Conservation (phyloP, 805 yeast species). For the Cyberlindnera mrakii region DNA sequence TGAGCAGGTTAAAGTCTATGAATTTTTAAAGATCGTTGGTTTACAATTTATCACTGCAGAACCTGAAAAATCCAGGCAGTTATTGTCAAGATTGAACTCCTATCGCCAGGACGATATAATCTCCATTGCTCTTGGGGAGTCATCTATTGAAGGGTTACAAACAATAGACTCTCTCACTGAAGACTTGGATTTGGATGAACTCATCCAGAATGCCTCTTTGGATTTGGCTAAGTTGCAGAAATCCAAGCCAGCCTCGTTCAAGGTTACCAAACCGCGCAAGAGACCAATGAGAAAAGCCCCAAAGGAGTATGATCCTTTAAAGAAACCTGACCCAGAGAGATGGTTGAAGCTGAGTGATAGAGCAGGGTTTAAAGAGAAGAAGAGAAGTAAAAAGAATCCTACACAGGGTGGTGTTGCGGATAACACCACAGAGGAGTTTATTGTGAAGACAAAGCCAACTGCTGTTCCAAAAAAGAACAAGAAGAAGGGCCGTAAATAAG, state of each 20-base stretch:
- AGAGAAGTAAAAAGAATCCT: constrained; percentile 29
- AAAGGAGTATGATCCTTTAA: constrained; percentile 33
- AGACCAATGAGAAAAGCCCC: constrained; percentile 31
- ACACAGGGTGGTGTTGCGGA: constrained; percentile 61
- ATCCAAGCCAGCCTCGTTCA: constrained; percentile 7
- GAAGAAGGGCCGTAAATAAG: constrained; percentile 23
- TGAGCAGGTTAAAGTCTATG: constrained; percentile 16
- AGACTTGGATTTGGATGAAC: constrained; percentile 26
- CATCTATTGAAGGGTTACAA: constrained; percentile 16
- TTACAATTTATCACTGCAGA: constrained; percentile 28
- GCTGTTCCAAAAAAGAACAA: constrained; percentile 11
- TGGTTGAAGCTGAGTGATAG: constrained; percentile 91
- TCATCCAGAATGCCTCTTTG: constrained; percentile 22
- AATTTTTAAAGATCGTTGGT: constrained; percentile 28
- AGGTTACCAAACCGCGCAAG: constrained; percentile 25
- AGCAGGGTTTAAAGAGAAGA: constrained; percentile 69
- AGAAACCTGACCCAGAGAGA: constrained; percentile 61
- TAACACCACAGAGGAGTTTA: constrained; percentile 35
- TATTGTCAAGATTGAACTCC: constrained; percentile 24
- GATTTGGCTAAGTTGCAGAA: constrained; percentile 10
- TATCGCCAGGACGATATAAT: constrained; percentile 21
- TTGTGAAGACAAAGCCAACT: constrained; percentile 4
- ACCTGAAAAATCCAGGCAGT: constrained; percentile 4
- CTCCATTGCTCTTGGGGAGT: constrained; percentile 23
- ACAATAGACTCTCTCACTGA: constrained; percentile 24